Base-by-base conservation (phyloP, 306 rosid genomes). In the Quercus parvula region DNA sequence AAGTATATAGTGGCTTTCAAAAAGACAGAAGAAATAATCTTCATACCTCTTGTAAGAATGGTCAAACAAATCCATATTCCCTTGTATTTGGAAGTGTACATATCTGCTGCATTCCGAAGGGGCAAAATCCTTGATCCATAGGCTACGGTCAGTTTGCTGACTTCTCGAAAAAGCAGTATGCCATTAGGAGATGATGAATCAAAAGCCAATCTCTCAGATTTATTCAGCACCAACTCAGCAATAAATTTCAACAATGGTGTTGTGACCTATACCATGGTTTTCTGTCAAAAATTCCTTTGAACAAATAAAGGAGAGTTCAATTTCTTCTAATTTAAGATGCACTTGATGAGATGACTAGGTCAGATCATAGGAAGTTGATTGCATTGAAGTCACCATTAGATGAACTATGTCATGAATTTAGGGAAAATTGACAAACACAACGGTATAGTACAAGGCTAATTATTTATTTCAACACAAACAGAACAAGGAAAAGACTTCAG, bases 141-240 rank as follows among this genome's bases (percentile, higher is more conserved):
- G 13, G 92, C 92, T 83, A 91, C 95, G 70, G 89, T 81, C 79
- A 91, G 54, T 89, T 90, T 94, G 79, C 98, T 91, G 87, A 91
- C 97, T 91, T 94, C 98, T 82, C 97, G 98, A 76, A 94, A 94
- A 82, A 94, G 94, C 79, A 94, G 94, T 83, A 94, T 91, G 71
- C 98, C 97, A 85, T 94, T 94, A 64, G 98, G 97, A 80, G 98
- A 94, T 70, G 98, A 94, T 63, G 93, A 87, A 82, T 89, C 98
- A 82, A 94, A 94, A 68, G 82, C 81, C 89, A 94, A 84, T 17
- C 98, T 86, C 79, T 91, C 95, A 74, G 95, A 89, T 81, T 90
- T 94, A 90, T 94, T 94, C 56, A 78, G 81, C 81, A 85, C 98
- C 78, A 94, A 86, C 84, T 94, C 98, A 49, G 93, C 92, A 89